A percentile compares a stretch with the other conserved stretches of the same genome.
Conservation (phyloP, 2,329 filamentous ascomycete species). For the Diaporthe capsici region DNA sequence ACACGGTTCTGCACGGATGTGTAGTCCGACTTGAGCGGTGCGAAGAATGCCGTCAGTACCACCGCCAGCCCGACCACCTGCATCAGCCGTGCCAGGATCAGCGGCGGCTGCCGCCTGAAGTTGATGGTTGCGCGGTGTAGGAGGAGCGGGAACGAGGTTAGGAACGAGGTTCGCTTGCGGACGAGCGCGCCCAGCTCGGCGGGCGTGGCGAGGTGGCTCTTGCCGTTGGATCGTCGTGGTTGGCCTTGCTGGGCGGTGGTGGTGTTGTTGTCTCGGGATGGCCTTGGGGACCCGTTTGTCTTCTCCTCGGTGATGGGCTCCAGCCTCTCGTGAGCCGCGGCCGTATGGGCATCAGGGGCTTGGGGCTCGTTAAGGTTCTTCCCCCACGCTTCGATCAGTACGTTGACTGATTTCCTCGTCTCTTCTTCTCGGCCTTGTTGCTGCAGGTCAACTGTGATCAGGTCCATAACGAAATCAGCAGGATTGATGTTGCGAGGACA, state of each 20-base stretch:
- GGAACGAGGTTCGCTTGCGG: conserved; percentile 73
- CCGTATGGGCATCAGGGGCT: background rate
- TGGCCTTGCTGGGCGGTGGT: conserved; percentile 55
- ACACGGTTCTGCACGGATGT: conserved; percentile 79
- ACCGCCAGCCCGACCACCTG: conserved; percentile 76
- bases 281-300: conserved; percentile 51
- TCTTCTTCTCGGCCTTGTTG: conserved; percentile 72
- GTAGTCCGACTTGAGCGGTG: conserved; percentile 78
- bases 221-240: conserved; percentile 41
- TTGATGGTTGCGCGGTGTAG: conserved; percentile 78
- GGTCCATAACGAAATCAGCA: conserved; percentile 82
- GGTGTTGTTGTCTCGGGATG: conserved; percentile 44
- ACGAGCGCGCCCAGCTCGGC: conserved; percentile 80
- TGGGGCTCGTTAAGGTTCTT: conserved; percentile 36
- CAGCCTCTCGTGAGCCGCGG: conserved; percentile 42
- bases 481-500: conserved; percentile 81
- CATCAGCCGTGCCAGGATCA: conserved; percentile 75
- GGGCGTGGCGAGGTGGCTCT: conserved; percentile 68
- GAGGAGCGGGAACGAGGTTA: conserved; percentile 75
- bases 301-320: conserved; percentile 42
- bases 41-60: conserved; percentile 78
- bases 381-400: conserved; percentile 73
- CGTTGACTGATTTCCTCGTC: conserved; percentile 73
- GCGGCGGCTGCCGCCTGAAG: conserved; percentile 74
- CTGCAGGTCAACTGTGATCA: conserved; percentile 83